phyloP scores from a whole-genome alignment of 2,329 filamentous ascomycete species.

The Raffaelea albimanens region DNA sequence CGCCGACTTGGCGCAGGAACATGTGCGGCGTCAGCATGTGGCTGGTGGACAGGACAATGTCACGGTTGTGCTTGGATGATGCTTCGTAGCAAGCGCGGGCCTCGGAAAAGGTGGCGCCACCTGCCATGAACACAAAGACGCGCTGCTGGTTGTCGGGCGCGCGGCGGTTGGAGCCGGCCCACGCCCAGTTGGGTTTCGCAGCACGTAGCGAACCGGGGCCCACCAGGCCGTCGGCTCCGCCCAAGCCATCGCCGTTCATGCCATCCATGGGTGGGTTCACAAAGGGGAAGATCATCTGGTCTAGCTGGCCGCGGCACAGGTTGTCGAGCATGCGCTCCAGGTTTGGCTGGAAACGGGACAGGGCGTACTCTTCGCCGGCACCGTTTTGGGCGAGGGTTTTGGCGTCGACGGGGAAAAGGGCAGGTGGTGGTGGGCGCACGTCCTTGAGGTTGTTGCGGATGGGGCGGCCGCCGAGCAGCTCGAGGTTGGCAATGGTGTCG shows the following conservation, averaged over 20 bases:
- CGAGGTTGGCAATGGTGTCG: constrained; percentile 66
- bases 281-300: constrained; percentile 60
- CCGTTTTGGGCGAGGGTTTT: constrained; percentile 22
- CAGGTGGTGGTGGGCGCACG: constrained; percentile 50
- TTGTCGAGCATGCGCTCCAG: constrained; percentile 78
- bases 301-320: constrained; percentile 56
- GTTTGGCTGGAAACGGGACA: constrained; percentile 79
- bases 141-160: constrained; percentile 77
- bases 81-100: constrained; percentile 82
- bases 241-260: constrained; percentile 36
- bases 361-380: constrained; percentile 62
- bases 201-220: constrained; percentile 72
- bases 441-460: constrained; percentile 62
- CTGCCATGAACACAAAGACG: constrained; percentile 88
- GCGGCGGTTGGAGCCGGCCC: constrained; percentile 74
- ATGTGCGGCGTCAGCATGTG: constrained; percentile 86
- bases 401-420: constrained; percentile 63
- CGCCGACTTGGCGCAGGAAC: constrained; percentile 73
- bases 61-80: constrained; percentile 60
- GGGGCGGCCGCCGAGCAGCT: constrained; percentile 69
- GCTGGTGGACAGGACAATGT: constrained; percentile 80
- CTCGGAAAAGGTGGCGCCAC: constrained; percentile 90
- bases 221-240: constrained; percentile 30
- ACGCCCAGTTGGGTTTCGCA: constrained; percentile 94
- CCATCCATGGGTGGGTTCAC: constrained; percentile 60